Percentiles rank a stretch among this genome's conserved stretches.
phyloP scores from a whole-genome alignment of 176 grass and related monocot genomes.

The Zoysia pacifica region DNA sequence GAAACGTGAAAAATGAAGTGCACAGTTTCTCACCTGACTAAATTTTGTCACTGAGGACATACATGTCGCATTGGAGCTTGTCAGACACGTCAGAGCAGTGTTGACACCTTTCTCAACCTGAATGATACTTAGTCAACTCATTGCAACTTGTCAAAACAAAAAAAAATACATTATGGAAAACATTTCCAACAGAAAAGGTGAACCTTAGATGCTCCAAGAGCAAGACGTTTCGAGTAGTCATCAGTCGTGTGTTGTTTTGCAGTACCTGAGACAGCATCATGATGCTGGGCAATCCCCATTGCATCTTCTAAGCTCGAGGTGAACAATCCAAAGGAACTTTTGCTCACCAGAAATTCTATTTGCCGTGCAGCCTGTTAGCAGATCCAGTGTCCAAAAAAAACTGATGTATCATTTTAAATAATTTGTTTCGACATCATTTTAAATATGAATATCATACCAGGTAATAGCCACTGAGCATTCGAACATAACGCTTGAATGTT shows the following conservation, averaged over 20 bases:
- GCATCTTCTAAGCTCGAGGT: conserved; percentile 79
- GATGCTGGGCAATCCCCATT: conserved; percentile 87
- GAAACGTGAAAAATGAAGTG: conserved; percentile 27
- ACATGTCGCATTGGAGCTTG: conserved; percentile 50
- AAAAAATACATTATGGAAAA: background rate
- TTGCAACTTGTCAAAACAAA: conserved; percentile 29
- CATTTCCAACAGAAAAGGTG: conserved; percentile 8
- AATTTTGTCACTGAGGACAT: conserved; percentile 50
- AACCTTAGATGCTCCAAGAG: conserved; percentile 69
- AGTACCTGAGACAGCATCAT: conserved; percentile 86
- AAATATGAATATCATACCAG: conserved; percentile 55
- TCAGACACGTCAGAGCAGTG: conserved; percentile 62
- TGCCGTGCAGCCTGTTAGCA: conserved; percentile 75
- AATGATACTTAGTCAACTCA: conserved; percentile 9
- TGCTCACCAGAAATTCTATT: conserved; percentile 67
- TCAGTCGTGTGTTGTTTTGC: conserved; percentile 85
- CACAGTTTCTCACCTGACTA: conserved; percentile 55
- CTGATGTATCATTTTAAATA: background rate
- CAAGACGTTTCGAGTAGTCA: conserved; percentile 84
- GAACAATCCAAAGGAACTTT: conserved; percentile 48
- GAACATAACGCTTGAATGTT: conserved; percentile 83
- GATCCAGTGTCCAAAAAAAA: background rate
- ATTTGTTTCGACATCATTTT: background rate
- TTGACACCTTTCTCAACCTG: conserved; percentile 72
- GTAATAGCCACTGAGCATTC: conserved; percentile 77